Base-by-base conservation (phyloP, 768 basidiomycete species). In the Hericium erinaceus region DNA sequence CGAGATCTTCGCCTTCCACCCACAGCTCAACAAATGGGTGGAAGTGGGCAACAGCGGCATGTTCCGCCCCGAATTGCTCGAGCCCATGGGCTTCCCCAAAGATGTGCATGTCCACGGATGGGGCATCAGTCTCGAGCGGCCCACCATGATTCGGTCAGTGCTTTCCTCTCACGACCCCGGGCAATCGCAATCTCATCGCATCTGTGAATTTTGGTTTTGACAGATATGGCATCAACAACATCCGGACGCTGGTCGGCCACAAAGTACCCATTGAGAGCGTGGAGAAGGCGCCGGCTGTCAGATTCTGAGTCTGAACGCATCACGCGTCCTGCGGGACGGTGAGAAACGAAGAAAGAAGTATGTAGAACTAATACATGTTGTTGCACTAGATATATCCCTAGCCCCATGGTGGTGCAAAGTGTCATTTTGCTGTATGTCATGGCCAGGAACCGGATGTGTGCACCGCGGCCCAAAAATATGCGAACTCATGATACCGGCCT, bases 51-150 rank as follows among this genome's bases (percentile, higher is more conserved):
- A 98, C 74, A 95, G 93, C 68, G 97, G 97, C 22, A 95, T 99
- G 90, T 99, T 99, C 85, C 84, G 97, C 38, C 97, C 97, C 3
- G 97, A 99, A 70, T 98, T 99, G 95, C 77, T 99, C 37, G 94
- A 94, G 69, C 94, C 97, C 7, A 98, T 98, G 95, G 97, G 97
- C 37, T 85, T 98, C 68, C 97, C 97, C 0, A 89, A 91, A 62
- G 94, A 94, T 66, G 93, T 98, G 11, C 86, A 94, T 24, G 95
- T 98, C 24, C 91, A 94, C 61, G 97, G 97, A 16, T 99, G 95
- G 92, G 97, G 97, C 50, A 81, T 99, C 61, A 82, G 85, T 66
- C 75, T 98, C 28, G 97, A 99, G 74, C 76, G 97, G 60, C 97
- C 97, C 16, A 98, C 97, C 0, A 98, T 99, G 97, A 98, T 99